Evolutionary conservation across 2,329 filamentous ascomycete genomes (phyloP).

Genomic region (Fusarium napiforme): DNA sequence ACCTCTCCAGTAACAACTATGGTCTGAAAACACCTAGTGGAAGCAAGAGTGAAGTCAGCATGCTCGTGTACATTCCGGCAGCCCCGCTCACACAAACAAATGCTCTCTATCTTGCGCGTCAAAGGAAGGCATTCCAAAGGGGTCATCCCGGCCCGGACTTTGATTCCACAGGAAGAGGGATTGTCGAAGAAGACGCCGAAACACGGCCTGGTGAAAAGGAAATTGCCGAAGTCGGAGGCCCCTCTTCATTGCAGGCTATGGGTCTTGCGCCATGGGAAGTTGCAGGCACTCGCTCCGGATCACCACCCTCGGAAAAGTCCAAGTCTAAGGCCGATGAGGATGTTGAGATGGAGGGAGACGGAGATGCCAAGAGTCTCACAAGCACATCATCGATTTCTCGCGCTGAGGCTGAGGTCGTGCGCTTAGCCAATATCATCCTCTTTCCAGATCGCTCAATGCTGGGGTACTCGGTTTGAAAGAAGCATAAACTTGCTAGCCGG

Average conservation of each 20-base stretch:
- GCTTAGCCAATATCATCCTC: conserved; percentile 66
- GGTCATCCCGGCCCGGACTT: conserved; percentile 67
- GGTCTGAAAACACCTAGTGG: conserved; percentile 45
- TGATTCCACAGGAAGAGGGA: conserved; percentile 61
- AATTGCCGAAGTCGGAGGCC: conserved; percentile 62
- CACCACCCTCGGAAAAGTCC: conserved; percentile 40
- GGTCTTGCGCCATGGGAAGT: conserved; percentile 64
- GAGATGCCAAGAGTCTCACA: conserved; percentile 41
- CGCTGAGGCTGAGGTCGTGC: conserved; percentile 63
- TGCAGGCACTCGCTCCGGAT: conserved; percentile 46
- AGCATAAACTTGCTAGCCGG: background rate
- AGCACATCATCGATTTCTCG: conserved; percentile 46
- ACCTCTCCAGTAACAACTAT: conserved; percentile 58
- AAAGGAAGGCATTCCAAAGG: conserved; percentile 66
- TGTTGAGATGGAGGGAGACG: conserved; percentile 43
- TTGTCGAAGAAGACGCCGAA: conserved; percentile 62
- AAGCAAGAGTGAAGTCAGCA: conserved; percentile 52
- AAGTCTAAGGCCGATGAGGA: conserved; percentile 43
- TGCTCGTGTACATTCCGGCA: conserved; percentile 66
- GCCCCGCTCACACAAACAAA: conserved; percentile 68
- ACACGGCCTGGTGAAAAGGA: conserved; percentile 61
- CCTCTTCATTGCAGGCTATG: conserved; percentile 66
- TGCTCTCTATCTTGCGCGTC: conserved; percentile 66
- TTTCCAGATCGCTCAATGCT: conserved; percentile 61
- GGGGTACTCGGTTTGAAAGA: conserved; percentile 44